Conservation (phyloP, 805 yeast genomes). For the Kluyveromyces lactis region DNA sequence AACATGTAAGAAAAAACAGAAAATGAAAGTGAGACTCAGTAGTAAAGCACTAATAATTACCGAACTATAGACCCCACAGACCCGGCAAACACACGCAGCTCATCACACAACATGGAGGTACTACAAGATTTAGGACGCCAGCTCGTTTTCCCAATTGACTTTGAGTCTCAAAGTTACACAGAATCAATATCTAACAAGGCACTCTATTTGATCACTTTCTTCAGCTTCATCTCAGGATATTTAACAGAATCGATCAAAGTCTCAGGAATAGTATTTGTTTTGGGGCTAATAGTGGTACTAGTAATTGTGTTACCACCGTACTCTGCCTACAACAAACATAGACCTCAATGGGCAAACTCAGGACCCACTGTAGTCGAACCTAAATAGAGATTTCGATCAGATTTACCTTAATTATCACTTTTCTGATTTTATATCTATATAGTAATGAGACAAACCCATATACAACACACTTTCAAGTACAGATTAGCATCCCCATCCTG, state of each 20-base stretch:
- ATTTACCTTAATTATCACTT: too few relatives aligned
- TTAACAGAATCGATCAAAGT: conserved; percentile 36
- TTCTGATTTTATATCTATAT: too few relatives aligned
- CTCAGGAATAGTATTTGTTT: conserved; percentile 34
- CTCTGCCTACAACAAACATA: conserved; percentile 43
- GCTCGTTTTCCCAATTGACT: conserved; percentile 29
- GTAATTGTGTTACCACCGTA: conserved; percentile 49
- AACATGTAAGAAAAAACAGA: too few relatives aligned
- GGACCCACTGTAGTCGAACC: background rate
- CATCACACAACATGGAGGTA: conserved; percentile 20
- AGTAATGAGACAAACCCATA: too few relatives aligned
- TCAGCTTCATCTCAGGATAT: conserved; percentile 43
- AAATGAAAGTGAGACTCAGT: too few relatives aligned
- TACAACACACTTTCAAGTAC: too few relatives aligned
- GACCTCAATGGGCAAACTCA: conserved; percentile 37
- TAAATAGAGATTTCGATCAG: background rate
- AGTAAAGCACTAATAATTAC: too few relatives aligned
- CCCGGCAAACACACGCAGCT: too few relatives aligned
- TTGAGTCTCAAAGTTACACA: conserved; percentile 22
- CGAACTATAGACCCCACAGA: too few relatives aligned
- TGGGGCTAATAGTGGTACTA: conserved; percentile 27
- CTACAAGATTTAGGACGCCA: conserved; percentile 20
- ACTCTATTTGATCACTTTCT: conserved; percentile 19
- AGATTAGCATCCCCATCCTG: too few relatives aligned
- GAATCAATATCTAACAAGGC: conserved; percentile 11